phyloP scores from a whole-genome alignment of 805 yeast genomes.

The Candida succiphila region DNA sequence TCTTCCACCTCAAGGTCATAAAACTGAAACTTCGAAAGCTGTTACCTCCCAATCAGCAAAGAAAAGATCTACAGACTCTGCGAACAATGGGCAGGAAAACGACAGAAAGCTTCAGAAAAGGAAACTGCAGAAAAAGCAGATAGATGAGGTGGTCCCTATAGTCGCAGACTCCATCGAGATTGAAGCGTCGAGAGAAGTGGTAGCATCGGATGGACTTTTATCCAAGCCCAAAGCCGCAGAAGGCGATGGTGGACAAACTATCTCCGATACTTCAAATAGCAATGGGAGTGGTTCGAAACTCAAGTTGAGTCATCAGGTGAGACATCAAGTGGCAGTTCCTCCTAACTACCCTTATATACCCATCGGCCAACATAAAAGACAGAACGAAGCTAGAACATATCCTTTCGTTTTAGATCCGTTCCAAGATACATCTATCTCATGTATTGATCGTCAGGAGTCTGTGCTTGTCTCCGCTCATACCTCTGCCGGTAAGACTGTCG shows the following conservation, averaged over 20 bases:
- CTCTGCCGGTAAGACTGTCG: conserved; percentile 95
- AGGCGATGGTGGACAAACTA: not conserved
- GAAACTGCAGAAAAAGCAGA: conserved; percentile 15
- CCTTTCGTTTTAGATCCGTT: conserved; percentile 94
- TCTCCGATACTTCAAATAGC: conserved; percentile 10
- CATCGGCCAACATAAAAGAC: conserved; percentile 76
- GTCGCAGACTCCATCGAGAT: conserved; percentile 83
- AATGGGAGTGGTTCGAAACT: too few species aligned
- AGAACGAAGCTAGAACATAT: conserved; percentile 74
- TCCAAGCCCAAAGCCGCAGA: not conserved
- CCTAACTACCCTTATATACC: conserved; percentile 84
- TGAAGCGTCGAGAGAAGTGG: conserved; percentile 82
- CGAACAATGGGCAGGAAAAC: conserved; percentile 3
- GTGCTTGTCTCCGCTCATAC: conserved; percentile 97
- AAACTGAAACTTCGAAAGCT: not conserved
- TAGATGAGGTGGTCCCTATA: conserved; percentile 48
- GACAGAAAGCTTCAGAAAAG: conserved; percentile 17
- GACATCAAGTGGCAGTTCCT: conserved; percentile 96
- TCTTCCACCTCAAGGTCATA: conserved; percentile 4
- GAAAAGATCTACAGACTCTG: conserved; percentile 5
- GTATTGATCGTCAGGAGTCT: conserved; percentile 90
- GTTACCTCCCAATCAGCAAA: conserved; percentile 4
- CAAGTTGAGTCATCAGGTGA: conserved; percentile 81
- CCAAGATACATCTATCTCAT: conserved; percentile 93
- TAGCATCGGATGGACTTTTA: conserved; percentile 67